Conservation (phyloP, 306 rosid species). For the Ammopiptanthus mongolicus region DNA sequence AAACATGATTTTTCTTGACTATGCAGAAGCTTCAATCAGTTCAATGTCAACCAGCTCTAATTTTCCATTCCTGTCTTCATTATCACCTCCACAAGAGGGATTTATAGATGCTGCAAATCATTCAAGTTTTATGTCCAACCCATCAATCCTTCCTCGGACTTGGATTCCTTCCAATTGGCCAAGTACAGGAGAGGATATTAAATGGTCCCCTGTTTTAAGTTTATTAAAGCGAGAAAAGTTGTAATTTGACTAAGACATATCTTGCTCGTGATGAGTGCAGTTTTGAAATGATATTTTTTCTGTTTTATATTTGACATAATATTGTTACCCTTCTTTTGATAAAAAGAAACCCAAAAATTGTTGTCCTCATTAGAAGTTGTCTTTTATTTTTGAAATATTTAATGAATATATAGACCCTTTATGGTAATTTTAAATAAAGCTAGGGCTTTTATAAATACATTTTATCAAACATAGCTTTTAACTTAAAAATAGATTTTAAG, state of each 20-base stretch:
- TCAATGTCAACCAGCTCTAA: slow-evolving; percentile 26
- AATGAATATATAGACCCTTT: too few species aligned
- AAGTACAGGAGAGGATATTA: slow-evolving; percentile 14
- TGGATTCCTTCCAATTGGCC: slow-evolving; percentile 33
- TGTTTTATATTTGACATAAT: too few species aligned
- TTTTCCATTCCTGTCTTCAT: slow-evolving; percentile 24
- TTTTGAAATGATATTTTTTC: slow-evolving; percentile 12
- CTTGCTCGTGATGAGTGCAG: slow-evolving; percentile 17
- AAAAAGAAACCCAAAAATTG: too few species aligned
- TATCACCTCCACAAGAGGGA: slow-evolving; percentile 27
- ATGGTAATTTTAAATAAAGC: too few species aligned
- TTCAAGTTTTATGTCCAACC: slow-evolving; percentile 12
- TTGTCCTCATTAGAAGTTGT: too few species aligned
- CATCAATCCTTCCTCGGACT: slow-evolving; percentile 30
- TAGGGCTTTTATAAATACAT: too few species aligned
- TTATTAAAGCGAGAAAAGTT: slow-evolving; percentile 20
- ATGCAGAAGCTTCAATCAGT: slow-evolving; percentile 24
- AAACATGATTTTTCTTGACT: slow-evolving; percentile 28
- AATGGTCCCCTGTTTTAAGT: slow-evolving; percentile 21
- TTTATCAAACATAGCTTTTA: too few species aligned
- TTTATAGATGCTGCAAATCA: slow-evolving; percentile 21
- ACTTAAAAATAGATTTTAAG: too few species aligned
- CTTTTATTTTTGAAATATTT: too few species aligned
- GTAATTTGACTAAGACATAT: slow-evolving; percentile 14
- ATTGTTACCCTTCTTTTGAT: too few species aligned